Percentiles rank a stretch among this genome's conserved stretches.
phyloP scores from a whole-genome alignment of 164 flowering plant species.

The Sedum album region DNA sequence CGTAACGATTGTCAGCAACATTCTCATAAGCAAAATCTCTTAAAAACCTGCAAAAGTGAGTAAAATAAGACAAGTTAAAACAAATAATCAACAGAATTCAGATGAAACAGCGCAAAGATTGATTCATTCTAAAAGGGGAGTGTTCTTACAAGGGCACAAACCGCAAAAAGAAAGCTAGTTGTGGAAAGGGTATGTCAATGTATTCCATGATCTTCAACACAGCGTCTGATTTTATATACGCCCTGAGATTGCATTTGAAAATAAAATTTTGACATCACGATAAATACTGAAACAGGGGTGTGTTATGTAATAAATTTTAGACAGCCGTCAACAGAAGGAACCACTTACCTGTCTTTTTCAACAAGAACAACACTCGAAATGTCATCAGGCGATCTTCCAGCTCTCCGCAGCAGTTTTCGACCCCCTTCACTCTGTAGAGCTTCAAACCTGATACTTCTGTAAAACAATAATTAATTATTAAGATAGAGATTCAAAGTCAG shows the following conservation, averaged over 20 bases:
- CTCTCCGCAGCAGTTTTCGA: slow-evolving; percentile 60
- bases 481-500: no score
- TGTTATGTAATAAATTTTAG: neutral
- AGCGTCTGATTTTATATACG: slow-evolving; percentile 91
- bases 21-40: slow-evolving; percentile 77
- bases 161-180: slow-evolving; percentile 65
- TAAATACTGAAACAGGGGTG: neutral
- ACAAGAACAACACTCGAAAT: slow-evolving; percentile 97
- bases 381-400: slow-evolving; percentile 92
- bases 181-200: slow-evolving; percentile 80
- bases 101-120: neutral
- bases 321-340: neutral
- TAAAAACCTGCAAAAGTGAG: slow-evolving; percentile 48
- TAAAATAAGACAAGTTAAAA: neutral
- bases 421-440: slow-evolving; percentile 93
- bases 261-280: neutral
- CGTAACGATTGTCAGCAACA: slow-evolving; percentile 79
- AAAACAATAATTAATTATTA: neutral
- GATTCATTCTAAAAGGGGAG: neutral
- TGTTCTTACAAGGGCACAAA: slow-evolving; percentile 88
- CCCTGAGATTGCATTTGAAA: slow-evolving; percentile 33
- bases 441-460: slow-evolving; percentile 76
- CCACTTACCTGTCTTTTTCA: slow-evolving; percentile 71
- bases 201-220: slow-evolving; percentile 91
- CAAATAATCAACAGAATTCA: neutral